phyloP scores from a whole-genome alignment of 2,329 filamentous ascomycete species.

The Chaetomium olivaceum region DNA sequence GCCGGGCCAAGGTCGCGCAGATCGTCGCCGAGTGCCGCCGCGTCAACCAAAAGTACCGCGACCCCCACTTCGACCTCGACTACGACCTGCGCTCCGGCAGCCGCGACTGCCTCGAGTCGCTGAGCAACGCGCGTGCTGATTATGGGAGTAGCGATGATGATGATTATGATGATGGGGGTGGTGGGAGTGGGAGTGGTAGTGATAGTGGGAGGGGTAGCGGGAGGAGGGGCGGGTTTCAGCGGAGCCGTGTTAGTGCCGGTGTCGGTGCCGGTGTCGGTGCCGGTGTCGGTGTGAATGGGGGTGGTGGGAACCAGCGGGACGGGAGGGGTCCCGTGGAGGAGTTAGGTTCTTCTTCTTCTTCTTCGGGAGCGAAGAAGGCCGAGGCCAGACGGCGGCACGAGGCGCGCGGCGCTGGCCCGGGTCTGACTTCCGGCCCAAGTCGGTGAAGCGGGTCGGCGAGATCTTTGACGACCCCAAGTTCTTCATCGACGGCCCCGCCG shows the following conservation, averaged over 20 bases:
- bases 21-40: constrained; percentile 68
- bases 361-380: not conserved
- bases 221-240: not conserved
- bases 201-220: not conserved
- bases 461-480: constrained; percentile 78
- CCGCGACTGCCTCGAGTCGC: constrained; percentile 52
- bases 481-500: constrained; percentile 73
- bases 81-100: constrained; percentile 65
- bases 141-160: constrained; percentile 1
- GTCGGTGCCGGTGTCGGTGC: too few species aligned
- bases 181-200: not conserved
- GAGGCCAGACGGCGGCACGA: not conserved
- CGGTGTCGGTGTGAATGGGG: too few species aligned
- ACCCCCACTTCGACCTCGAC: constrained; percentile 85
- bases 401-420: constrained; percentile 20
- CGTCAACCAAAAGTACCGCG: constrained; percentile 82
- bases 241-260: too few species aligned
- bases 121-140: constrained; percentile 38
- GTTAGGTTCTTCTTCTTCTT: too few species aligned
- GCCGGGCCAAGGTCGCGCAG: constrained; percentile 63
- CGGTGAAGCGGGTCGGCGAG: constrained; percentile 70
- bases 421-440: constrained; percentile 44
- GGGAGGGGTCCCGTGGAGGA: not conserved
- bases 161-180: not conserved
- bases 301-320: not conserved